These are phyloP conservation scores for Lactarius hengduanensis DNA, from an alignment of 768 basidiomycete genomes.

Conservation along the genomic window DNA sequence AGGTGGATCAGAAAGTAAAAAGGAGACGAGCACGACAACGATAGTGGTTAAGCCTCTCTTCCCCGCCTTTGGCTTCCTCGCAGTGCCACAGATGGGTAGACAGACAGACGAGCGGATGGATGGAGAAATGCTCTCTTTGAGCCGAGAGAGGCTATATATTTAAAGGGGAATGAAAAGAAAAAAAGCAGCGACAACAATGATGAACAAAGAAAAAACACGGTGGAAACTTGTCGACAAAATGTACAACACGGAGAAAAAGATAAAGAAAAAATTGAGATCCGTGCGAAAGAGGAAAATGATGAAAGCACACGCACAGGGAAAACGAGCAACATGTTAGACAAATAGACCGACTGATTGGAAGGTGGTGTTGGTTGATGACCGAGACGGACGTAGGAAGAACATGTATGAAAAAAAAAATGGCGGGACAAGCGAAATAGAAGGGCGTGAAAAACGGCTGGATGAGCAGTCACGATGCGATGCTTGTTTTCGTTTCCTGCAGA, in stretches of 20 bases:
- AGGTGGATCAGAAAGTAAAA: not conserved
- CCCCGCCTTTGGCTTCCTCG: not conserved
- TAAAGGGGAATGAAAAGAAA: not conserved
- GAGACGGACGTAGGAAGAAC: conserved; percentile 1
- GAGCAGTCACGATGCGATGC: not conserved
- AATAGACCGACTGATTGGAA: not conserved
- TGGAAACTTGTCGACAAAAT: not conserved
- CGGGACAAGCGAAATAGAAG: not conserved
- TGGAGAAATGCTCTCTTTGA: not conserved
- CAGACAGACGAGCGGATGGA: not conserved
- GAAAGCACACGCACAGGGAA: conserved; percentile 3
- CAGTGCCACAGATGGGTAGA: not conserved
- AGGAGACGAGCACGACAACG: not conserved
- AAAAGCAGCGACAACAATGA: not conserved
- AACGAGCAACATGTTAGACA: conserved; percentile 5
- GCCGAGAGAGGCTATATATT: not conserved
- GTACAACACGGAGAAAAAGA: not conserved
- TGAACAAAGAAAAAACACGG: not conserved
- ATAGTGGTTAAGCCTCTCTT: not conserved
- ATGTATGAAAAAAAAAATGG: not conserved
- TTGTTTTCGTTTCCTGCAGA: not conserved
- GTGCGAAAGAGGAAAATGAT: conserved; percentile 6
- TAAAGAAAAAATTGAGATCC: not conserved
- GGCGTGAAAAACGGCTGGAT: conserved; percentile 11
- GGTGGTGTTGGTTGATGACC: not conserved